These are phyloP conservation scores for Fragilariopsis cylindrus DNA, from an alignment of 108 stramenopile genomes.

Conservation along the genomic window DNA sequence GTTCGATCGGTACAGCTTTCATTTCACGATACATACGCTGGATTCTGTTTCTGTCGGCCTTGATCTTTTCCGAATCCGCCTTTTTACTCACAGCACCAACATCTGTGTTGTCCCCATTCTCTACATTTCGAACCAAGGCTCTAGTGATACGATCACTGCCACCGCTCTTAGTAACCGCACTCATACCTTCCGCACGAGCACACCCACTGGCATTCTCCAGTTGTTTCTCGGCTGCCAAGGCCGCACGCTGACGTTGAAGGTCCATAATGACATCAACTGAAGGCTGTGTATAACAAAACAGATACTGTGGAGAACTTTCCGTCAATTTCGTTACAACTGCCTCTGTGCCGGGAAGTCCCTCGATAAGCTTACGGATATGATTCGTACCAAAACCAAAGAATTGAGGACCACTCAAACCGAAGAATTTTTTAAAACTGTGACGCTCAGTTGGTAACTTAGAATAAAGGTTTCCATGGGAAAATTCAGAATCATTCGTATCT, in stretches of 20 bases:
- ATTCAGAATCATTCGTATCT: constrained; percentile 43
- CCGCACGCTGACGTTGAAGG: constrained; percentile 65
- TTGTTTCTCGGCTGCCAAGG: constrained; percentile 57
- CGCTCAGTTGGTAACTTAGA: constrained; percentile 55
- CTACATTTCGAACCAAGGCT: constrained; percentile 62
- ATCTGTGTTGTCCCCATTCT: constrained; percentile 34
- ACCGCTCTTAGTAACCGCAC: constrained; percentile 48
- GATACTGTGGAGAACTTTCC: constrained; percentile 40
- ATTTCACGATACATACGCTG: constrained; percentile 58
- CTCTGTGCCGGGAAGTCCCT: constrained; percentile 43
- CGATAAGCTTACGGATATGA: constrained; percentile 48
- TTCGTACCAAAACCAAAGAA: constrained; percentile 79
- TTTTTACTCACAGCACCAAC: constrained; percentile 16
- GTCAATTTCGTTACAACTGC: constrained; percentile 57
- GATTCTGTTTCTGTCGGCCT: constrained; percentile 44
- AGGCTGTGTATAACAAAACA: constrained; percentile 59
- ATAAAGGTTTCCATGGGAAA: constrained; percentile 54
- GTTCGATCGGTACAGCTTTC: constrained; percentile 61
- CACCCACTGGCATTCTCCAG: constrained; percentile 66
- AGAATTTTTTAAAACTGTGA: constrained; percentile 35
- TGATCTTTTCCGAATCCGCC: constrained; percentile 33
- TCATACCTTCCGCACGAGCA: constrained; percentile 69
- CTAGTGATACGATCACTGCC: constrained; percentile 71
- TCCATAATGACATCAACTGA: constrained; percentile 44
- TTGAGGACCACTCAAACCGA: constrained; percentile 68